These are phyloP conservation scores for Colletotrichum sp. DNA, from an alignment of 2,329 filamentous ascomycete species.

Conservation along the genomic window DNA sequence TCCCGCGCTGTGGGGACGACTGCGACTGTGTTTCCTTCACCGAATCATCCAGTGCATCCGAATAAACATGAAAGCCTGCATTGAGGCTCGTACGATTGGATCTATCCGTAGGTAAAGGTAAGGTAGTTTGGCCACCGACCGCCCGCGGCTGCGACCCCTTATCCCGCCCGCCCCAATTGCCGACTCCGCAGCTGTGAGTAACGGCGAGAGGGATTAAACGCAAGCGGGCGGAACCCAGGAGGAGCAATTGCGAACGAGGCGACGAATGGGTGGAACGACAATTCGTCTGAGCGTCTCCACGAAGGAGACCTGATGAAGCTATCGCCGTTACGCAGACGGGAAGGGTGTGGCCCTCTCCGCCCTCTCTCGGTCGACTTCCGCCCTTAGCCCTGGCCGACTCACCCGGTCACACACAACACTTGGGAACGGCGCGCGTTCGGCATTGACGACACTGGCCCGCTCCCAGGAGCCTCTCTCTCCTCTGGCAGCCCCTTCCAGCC, in stretches of 20 bases:
- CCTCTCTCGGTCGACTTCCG: constrained; percentile 20
- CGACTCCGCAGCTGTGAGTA: background rate
- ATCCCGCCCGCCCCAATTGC: background rate
- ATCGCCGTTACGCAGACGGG: background rate
- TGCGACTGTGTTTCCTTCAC: background rate
- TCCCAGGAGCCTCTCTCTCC: background rate
- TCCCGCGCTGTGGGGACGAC: background rate
- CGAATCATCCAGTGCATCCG: background rate
- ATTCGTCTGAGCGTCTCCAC: constrained; percentile 10
- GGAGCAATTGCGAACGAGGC: background rate
- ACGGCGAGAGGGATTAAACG: constrained; percentile 7
- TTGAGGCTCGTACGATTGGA: background rate
- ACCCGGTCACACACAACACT: background rate
- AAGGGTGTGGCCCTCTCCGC: constrained; percentile 9
- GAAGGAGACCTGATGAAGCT: background rate
- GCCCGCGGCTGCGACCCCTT: background rate
- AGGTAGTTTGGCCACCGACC: background rate
- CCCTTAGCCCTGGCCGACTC: constrained; percentile 18
- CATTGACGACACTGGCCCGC: constrained; percentile 9
- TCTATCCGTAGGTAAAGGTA: background rate
- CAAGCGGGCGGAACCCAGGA: constrained; percentile 4
- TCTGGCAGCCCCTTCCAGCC: background rate
- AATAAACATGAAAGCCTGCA: background rate
- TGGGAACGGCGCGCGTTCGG: constrained; percentile 3
- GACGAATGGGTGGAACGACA: constrained; percentile 1